Base-by-base conservation (phyloP, 1,284 basidiomycete genomes). In the Cryptococcus sp. region DNA sequence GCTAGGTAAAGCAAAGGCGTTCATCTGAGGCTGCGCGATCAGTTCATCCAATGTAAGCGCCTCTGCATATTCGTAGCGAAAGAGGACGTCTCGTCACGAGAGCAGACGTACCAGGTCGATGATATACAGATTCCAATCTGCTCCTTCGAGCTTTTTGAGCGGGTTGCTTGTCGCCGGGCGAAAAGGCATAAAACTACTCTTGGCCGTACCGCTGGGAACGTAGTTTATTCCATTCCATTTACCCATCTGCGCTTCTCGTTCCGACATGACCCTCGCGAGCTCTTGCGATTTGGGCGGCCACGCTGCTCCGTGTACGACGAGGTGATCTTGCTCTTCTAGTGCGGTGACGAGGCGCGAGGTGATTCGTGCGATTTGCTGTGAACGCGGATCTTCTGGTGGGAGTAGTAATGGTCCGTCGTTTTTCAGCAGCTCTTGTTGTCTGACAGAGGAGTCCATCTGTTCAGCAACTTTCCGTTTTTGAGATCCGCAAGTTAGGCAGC, bases 1-100 rank as follows among this genome's bases (percentile, higher is more conserved):
- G 35, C 80, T 81, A 3, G 81, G 81, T 2, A 82, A 68, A 1
- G 82, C 82, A 60, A 82, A 82, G 3, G 82, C 81, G 62, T 83
- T 82, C 61, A 83, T 69, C 50, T 78, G 75, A 0, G 81, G 80
- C 78, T 78, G 46, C 57, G 58, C n/a, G n/a, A n/a, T 3, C n/a
- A 22, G 6, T n/a, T 10, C 5, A n/a, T 6, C 16, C 42, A n/a
- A n/a, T n/a, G n/a, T n/a, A n/a, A n/a, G n/a, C n/a, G n/a, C n/a
- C n/a, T n/a, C n/a, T n/a, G n/a, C n/a, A n/a, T n/a, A n/a, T n/a
- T n/a, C n/a, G 22, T 27, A 4, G 1, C 17, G 30, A 22, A 0
- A n/a, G n/a, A n/a, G n/a, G n/a, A n/a, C n/a, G n/a, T n/a, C n/a
- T 27, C 47, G 47, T 27, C 3, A 30, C 25, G 22, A n/a, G 17